A percentile compares a stretch with the other conserved stretches of the same genome.
These are phyloP conservation scores for Eucalyptus rudis DNA, from an alignment of 345 rosid genomes.

Conservation along the genomic window DNA sequence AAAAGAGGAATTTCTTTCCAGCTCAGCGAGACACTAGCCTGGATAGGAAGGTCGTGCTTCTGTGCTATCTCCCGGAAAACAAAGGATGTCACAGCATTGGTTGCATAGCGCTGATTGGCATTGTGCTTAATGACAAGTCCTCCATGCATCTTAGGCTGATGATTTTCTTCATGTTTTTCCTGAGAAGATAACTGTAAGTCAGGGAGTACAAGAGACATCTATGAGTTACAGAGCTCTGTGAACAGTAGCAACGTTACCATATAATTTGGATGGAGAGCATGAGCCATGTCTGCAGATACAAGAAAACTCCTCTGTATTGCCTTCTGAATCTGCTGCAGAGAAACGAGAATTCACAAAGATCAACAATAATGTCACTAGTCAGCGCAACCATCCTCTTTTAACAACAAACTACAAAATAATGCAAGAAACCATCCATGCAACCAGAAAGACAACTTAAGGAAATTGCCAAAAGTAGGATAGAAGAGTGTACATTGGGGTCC, in stretches of 20 bases:
- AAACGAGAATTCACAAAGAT: neutral
- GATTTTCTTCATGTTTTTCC: conserved; percentile 98
- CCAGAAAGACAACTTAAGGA: neutral
- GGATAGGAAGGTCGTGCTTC: conserved; percentile 65
- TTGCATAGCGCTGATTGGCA: conserved; percentile 95
- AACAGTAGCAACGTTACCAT: conserved; percentile 32
- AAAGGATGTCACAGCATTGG: conserved; percentile 80
- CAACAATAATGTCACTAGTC: neutral
- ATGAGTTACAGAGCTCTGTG: neutral
- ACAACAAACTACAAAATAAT: neutral
- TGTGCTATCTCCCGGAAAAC: conserved; percentile 75
- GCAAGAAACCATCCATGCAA: neutral
- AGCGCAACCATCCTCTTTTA: neutral
- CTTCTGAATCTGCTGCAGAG: conserved; percentile 61
- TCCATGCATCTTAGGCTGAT: conserved; percentile 94
- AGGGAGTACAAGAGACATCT: neutral
- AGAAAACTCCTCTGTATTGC: conserved; percentile 83
- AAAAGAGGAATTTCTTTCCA: too few relatives aligned
- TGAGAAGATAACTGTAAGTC: conserved; percentile 2
- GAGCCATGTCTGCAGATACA: conserved; percentile 98
- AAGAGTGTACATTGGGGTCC: conserved; percentile 47
- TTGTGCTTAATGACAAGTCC: conserved; percentile 98
- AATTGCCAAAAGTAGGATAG: neutral
- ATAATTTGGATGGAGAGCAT: conserved; percentile 93
- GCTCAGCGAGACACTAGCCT: conserved; percentile 15